These are phyloP conservation scores for Ustilago curta DNA, from an alignment of 1,284 basidiomycete genomes.

Conservation along the genomic window DNA sequence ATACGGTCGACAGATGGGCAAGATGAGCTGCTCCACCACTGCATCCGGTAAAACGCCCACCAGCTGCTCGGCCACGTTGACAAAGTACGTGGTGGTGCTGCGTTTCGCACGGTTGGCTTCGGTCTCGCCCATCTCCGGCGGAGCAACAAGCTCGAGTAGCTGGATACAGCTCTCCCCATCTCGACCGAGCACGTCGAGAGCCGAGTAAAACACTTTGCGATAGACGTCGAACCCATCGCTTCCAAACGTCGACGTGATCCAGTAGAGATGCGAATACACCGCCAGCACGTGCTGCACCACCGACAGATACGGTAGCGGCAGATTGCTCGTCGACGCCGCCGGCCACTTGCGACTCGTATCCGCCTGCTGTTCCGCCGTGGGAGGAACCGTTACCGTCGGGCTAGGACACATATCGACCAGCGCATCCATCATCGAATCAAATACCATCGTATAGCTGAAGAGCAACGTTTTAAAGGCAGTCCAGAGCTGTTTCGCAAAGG, in stretches of 20 bases:
- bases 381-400: constrained; percentile 52
- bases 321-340: constrained; percentile 50
- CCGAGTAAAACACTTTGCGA: constrained; percentile 64
- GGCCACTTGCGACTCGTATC: constrained; percentile 43
- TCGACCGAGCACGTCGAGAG: constrained; percentile 62
- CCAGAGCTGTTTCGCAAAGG: constrained; percentile 58
- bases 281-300: constrained; percentile 52
- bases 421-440: constrained; percentile 63
- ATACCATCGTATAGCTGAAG: constrained; percentile 66
- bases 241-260: constrained; percentile 63
- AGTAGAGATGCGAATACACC: constrained; percentile 61
- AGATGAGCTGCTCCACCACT: constrained; percentile 55
- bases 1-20: constrained; percentile 60
- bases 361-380: constrained; percentile 6
- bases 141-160: constrained; percentile 44
- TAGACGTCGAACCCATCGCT: constrained; percentile 64
- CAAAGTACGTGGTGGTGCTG: constrained; percentile 54
- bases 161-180: constrained; percentile 59
- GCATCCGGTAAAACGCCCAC: constrained; percentile 54
- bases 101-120: constrained; percentile 39
- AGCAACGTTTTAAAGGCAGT: constrained; percentile 62
- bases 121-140: constrained; percentile 13
- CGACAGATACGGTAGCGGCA: constrained; percentile 54
- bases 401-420: constrained; percentile 66
- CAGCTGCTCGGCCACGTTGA: constrained; percentile 66